A percentile compares a stretch with the other conserved stretches of the same genome.
These are phyloP conservation scores for Chalciporus chontae DNA, from an alignment of 768 basidiomycete species.

Conservation along the genomic window DNA sequence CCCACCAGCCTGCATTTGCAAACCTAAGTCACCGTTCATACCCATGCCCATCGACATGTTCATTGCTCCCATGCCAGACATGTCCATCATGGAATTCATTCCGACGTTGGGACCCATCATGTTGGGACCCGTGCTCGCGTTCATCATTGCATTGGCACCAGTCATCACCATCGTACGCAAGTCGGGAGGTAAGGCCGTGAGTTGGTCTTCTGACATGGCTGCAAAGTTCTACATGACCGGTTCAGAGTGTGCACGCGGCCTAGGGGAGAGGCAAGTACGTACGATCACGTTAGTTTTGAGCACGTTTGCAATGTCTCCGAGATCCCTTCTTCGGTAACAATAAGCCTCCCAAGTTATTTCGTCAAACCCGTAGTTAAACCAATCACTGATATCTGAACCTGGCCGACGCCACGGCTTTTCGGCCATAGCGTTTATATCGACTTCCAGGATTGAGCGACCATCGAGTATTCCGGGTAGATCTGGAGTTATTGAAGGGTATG, in stretches of 20 bases:
- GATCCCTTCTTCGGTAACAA: slow-evolving; percentile 75
- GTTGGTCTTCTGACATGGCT: slow-evolving; percentile 78
- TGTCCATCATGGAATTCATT: slow-evolving; percentile 78
- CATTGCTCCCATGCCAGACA: slow-evolving; percentile 58
- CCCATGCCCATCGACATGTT: slow-evolving; percentile 55
- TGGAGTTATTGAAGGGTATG: slow-evolving; percentile 77
- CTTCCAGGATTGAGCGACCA: slow-evolving; percentile 78
- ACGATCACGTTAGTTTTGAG: slow-evolving; percentile 84
- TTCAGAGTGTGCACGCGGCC: not conserved
- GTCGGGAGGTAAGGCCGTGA: slow-evolving; percentile 73
- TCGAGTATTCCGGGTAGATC: slow-evolving; percentile 61
- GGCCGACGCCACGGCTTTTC: slow-evolving; percentile 92
- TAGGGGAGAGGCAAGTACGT: slow-evolving; percentile 27
- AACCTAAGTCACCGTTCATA: slow-evolving; percentile 66
- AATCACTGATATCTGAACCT: slow-evolving; percentile 91
- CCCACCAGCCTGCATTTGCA: slow-evolving; percentile 45
- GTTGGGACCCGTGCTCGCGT: slow-evolving; percentile 46
- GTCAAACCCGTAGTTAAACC: slow-evolving; percentile 99
- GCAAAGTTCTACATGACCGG: slow-evolving; percentile 59
- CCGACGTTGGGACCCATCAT: slow-evolving; percentile 52
- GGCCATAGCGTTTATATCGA: slow-evolving; percentile 68
- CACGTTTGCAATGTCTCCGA: slow-evolving; percentile 75
- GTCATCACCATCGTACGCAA: slow-evolving; percentile 87
- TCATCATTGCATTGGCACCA: slow-evolving; percentile 75
- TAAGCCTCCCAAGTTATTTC: slow-evolving; percentile 95